Conservation (phyloP, 2,329 filamentous ascomycete species). For the Ambrosiella cleistominuta region DNA sequence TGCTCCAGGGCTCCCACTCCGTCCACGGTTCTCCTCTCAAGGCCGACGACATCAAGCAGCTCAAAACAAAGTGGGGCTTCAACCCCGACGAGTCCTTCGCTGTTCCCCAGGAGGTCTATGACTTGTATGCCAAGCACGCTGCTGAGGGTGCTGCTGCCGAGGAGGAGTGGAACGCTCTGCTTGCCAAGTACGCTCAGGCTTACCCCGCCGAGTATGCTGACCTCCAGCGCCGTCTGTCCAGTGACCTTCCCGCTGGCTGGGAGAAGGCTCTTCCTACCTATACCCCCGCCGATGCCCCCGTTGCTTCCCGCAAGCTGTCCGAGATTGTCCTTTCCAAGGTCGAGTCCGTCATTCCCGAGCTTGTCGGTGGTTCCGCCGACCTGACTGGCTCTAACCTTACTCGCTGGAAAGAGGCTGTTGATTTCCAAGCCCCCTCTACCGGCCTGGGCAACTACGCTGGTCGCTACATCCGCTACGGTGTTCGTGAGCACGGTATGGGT, state of each 20-base stretch:
- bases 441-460: slow-evolving; percentile 80
- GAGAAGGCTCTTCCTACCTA: slow-evolving; percentile 85
- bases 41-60: slow-evolving; percentile 77
- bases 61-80: slow-evolving; percentile 93
- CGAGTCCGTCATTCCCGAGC: slow-evolving; percentile 66
- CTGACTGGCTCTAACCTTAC: slow-evolving; percentile 98
- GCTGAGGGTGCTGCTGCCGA: slow-evolving; percentile 75
- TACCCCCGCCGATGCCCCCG: slow-evolving; percentile 65
- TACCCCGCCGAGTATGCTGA: slow-evolving; percentile 67
- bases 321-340: slow-evolving; percentile 86
- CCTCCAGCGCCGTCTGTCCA: slow-evolving; percentile 59
- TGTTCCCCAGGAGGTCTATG: slow-evolving; percentile 89
- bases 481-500: slow-evolving; percentile 83
- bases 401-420: slow-evolving; percentile 87
- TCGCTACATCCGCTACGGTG: slow-evolving; percentile 84
- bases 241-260: slow-evolving; percentile 88
- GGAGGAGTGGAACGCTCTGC: slow-evolving; percentile 86
- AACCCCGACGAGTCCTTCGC: slow-evolving; percentile 84
- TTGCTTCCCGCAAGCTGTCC: slow-evolving; percentile 90
- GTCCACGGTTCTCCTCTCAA: slow-evolving; percentile 95
- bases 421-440: slow-evolving; percentile 84
- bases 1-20: slow-evolving; percentile 80
- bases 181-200: slow-evolving; percentile 68
- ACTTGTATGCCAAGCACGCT: slow-evolving; percentile 70
- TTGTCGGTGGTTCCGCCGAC: slow-evolving; percentile 91